Percentiles rank a stretch among this genome's conserved stretches.
phyloP scores from a whole-genome alignment of 1,284 basidiomycete genomes.

The Entoloma clypeatum region DNA sequence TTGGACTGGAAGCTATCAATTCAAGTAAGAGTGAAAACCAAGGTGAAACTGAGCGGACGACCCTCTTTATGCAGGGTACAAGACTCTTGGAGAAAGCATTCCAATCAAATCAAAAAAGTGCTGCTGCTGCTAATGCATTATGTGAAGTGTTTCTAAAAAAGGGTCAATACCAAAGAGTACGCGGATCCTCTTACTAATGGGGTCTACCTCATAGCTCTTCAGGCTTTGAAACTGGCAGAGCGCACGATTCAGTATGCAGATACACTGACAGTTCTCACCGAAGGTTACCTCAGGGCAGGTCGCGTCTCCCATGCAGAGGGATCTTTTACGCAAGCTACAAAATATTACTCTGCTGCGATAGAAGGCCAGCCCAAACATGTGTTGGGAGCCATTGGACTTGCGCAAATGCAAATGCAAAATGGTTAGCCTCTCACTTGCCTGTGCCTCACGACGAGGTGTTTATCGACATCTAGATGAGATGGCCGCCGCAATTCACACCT shows the following conservation, averaged over 20 bases:
- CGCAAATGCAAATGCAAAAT: constrained; percentile 81
- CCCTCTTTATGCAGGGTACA: constrained; percentile 57
- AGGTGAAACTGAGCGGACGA: constrained; percentile 56
- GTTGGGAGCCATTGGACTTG: constrained; percentile 78
- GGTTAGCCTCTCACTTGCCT: constrained; percentile 40
- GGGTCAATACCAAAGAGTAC: constrained; percentile 52
- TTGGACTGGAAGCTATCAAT: constrained; percentile 84
- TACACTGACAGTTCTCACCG: constrained; percentile 74
- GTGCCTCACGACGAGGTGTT: constrained; percentile 2
- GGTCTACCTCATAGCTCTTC: constrained; percentile 4
- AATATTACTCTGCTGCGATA: constrained; percentile 72
- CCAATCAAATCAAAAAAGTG: constrained; percentile 71
- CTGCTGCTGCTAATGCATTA: constrained; percentile 73
- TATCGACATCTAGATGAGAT: constrained; percentile 53
- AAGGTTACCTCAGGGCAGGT: constrained; percentile 75
- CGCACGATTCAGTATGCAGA: constrained; percentile 91
- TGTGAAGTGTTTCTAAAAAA: constrained; percentile 73
- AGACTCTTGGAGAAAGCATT: constrained; percentile 70
- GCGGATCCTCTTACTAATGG: background rate
- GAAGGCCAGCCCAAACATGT: constrained; percentile 74
- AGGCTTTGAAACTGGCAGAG: constrained; percentile 90
- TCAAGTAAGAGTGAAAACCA: constrained; percentile 64
- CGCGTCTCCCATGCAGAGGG: constrained; percentile 75
- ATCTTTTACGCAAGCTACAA: constrained; percentile 57
- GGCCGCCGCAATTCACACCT: constrained; percentile 79